Base-by-base conservation (phyloP, 1,139 yeast species). In the Hyphopichia buzzinii region DNA sequence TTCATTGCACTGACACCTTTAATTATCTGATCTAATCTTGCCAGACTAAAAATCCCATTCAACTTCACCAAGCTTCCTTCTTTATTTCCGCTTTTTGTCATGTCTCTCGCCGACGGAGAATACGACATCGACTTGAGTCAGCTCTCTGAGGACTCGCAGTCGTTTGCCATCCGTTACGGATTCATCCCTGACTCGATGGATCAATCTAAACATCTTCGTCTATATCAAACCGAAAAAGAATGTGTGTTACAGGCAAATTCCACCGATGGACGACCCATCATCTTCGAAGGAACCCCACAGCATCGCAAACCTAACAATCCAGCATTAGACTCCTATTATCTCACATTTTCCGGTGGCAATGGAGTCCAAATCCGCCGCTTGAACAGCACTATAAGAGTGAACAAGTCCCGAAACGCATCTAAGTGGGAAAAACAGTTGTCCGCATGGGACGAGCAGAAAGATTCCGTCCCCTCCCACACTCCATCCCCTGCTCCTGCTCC, bases 181-280 rank as follows among this genome's bases (percentile, higher is more conserved):
- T 61, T 64, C 39, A 56, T 67, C n/a, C 74, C 74, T 4, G 69
- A 64, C 36, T 59, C 71, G 26, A 59, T 70, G 69, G 74, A 69
- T 44, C 67, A 59, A 35, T 35, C 54, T 3, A 53, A 56, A 38
- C 65, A 68, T 3, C 47, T 69, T 31, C 57, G 51, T 16, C 47
- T 69, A 33, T 69, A 66, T 47, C 68, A 67, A 39, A 57, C 57
- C 31, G 62, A 58, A 32, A 61, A 59, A 36, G 62, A 61, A 35
- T 55, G 67, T 29, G 49, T 69, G 10, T 41, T 70, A 26, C 56
- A 59, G 38, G 72, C 70, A 1, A 42, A 41, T 11, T 45, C 61
- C 7, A 33, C n/a, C 17, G 28, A 27, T 6, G 16, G 14, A 8
- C 51, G 49, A 10, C 61, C 63, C 15, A 55, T 68, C 10, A 52